Base-by-base conservation (phyloP, 208 protist genomes). In the Acanthamoeba sp. region DNA sequence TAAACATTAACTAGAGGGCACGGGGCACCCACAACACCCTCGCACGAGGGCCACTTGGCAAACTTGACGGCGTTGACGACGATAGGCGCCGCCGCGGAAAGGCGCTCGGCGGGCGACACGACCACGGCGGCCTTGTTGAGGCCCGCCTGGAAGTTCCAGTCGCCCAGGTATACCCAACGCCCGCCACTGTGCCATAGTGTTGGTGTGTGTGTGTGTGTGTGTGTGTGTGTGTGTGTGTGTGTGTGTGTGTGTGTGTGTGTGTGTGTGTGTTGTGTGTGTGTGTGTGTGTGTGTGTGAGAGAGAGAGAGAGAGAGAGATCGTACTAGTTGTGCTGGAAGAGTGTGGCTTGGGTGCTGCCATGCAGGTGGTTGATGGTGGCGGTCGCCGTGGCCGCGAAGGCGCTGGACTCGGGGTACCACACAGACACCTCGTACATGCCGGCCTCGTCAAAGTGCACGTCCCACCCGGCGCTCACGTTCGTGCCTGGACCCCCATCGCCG, bases 351-450 rank as follows among this genome's bases (percentile, higher is more conserved):
- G 66, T 42, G 12, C 29, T 29, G n/a, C 66, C 66, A 20, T 76
- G 66, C 1, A 76, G 66, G 66, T 76, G 66, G 66, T 76, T 76
- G 66, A 76, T 38, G 29, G 66, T 76, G 36, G 29, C 22, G 29
- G 29, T 73, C 0, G 71, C 87, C 22, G 24, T 40, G 71, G 34
- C 20, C 16, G 42, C 29, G 34, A 57, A 34, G 0, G 14, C 55
- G 18, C 18, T 20, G 55, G 57, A 20, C 48, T 36, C 57, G 9
- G 89, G 32, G 40, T 32, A 27, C 29, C 57, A 93, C 16, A 93
- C 40, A 6, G 89, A 40, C 5, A 93, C 38, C 57, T 93, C 89
- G 38, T 93, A 93, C 48, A 93, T 73, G 38, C 89, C 89, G 27
- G 52, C 55, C 78, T 93, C 89, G 52, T 45, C 48, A 16, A 93